These are phyloP conservation scores for Xylariales sp. DNA, from an alignment of 2,329 filamentous ascomycete species.

Conservation along the genomic window DNA sequence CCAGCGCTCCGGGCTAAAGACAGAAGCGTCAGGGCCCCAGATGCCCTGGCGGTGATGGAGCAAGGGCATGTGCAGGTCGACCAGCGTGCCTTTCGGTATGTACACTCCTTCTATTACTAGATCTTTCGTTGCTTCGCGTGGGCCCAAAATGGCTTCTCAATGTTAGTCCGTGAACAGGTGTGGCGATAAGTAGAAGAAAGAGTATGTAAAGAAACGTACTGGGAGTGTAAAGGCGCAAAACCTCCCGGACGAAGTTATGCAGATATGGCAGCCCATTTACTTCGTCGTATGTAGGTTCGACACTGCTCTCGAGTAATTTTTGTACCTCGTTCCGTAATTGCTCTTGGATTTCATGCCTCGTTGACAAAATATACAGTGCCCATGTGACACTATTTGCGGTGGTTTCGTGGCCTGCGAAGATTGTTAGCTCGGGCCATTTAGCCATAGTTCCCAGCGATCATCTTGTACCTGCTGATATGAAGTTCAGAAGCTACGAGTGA, in stretches of 20 bases:
- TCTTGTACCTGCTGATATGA: slow-evolving; percentile 42
- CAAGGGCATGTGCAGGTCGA: slow-evolving; percentile 42
- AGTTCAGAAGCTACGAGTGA: slow-evolving; percentile 31
- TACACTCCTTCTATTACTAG: slow-evolving; percentile 42
- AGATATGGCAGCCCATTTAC: slow-evolving; percentile 51
- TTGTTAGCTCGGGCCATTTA: not conserved
- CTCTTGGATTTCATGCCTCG: slow-evolving; percentile 48
- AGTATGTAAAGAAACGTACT: slow-evolving; percentile 37
- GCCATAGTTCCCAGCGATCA: slow-evolving; percentile 40
- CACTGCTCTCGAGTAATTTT: slow-evolving; percentile 31
- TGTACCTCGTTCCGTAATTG: slow-evolving; percentile 50
- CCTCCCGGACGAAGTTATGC: slow-evolving; percentile 52
- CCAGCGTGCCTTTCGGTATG: slow-evolving; percentile 44
- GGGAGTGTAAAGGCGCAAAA: slow-evolving; percentile 51
- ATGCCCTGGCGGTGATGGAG: slow-evolving; percentile 35
- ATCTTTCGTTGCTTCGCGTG: slow-evolving; percentile 40
- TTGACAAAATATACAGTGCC: slow-evolving; percentile 50
- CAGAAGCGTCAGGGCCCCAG: slow-evolving; percentile 43
- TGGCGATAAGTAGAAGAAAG: not conserved
- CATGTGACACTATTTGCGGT: slow-evolving; percentile 51
- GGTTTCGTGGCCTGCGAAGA: slow-evolving; percentile 51
- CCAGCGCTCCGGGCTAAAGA: slow-evolving; percentile 45
- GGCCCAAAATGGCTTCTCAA: slow-evolving; percentile 35
- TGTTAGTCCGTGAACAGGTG: not conserved
- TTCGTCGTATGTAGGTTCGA: slow-evolving; percentile 44